Evolutionary conservation across 2,329 filamentous ascomycete species (phyloP).

Genomic region (Whalleya microplaca): DNA sequence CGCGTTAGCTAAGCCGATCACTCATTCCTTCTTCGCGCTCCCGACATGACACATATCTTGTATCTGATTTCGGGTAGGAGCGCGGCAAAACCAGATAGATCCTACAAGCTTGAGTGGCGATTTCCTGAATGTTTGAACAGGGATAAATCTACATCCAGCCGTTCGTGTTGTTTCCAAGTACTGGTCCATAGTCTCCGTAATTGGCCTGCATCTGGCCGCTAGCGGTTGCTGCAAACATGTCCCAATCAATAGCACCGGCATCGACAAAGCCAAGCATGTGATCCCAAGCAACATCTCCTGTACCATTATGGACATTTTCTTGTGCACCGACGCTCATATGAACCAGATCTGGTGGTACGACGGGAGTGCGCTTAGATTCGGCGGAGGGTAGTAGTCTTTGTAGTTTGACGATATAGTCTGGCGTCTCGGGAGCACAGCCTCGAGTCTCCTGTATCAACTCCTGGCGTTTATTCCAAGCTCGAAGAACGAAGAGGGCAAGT

Average conservation of each 20-base stretch:
- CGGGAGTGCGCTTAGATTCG: constrained; percentile 38
- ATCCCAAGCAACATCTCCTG: constrained; percentile 36
- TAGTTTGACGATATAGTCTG: constrained; percentile 51
- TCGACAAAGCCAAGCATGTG: constrained; percentile 39
- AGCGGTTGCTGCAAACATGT: constrained; percentile 32
- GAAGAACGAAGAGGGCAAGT: constrained; percentile 53
- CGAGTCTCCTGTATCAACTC: constrained; percentile 40
- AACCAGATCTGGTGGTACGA: constrained; percentile 18
- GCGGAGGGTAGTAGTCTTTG: constrained; percentile 46
- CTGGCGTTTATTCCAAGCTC: constrained; percentile 58
- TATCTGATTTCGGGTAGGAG: background rate
- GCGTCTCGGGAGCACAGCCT: constrained; percentile 46
- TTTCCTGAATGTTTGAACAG: background rate
- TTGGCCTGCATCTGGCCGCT: constrained; percentile 16
- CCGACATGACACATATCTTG: background rate
- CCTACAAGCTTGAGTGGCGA: constrained; percentile 9
- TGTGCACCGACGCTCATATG: constrained; percentile 3
- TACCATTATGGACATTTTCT: constrained; percentile 7
- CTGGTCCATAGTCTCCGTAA: constrained; percentile 22
- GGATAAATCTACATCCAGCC: constrained; percentile 25
- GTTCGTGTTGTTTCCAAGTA: constrained; percentile 21
- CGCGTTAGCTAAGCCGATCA: too few relatives aligned
- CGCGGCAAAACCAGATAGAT: too few relatives aligned
- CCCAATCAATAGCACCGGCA: constrained; percentile 34
- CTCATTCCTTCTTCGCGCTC: too few relatives aligned